Evolutionary conservation across 2,329 filamentous ascomycete genomes (phyloP), one percentile per base, ranked within the genome.

Genomic region (Aspergillus sp.): DNA sequence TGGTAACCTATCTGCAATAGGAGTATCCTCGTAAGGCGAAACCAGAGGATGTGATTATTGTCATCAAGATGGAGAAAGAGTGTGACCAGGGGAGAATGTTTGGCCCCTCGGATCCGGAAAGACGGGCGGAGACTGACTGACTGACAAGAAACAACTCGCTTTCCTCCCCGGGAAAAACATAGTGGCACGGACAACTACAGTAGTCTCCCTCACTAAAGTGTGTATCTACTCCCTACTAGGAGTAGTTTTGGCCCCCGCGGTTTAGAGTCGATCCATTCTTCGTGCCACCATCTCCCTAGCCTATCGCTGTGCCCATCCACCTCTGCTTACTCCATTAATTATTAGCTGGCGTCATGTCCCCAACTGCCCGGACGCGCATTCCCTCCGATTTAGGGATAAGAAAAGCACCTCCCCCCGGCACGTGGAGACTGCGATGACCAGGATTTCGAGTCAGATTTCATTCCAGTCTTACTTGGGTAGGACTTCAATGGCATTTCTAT

Each of bases 301-400:
- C 21, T 55, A 30, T 28, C 38, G 52, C 39, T 6, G n/a, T 7
- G 10, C 43, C 15, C 17, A 25, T 39, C 23, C 53, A 36, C 12
- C 12, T 13, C 25, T 30, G 28, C 17, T 45, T 32, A 23, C 53
- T 45, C 19, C 52, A 32, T 55, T 15, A 30, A 15, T 47, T 36
- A 36, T 55, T 47, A 23, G 39, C 17, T 47, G 39, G 53, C 53
- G 39, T 55, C 53, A 55, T 55, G 53, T 55, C 28, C 39, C 41
- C 25, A 17, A 32, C 39, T 19, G n/a, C 43, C 30, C 53, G 5
- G n/a, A 36, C 32, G n/a, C 32, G 32, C 17, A 25, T 28, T 25
- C 32, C 51, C 32, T 25, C 28, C 47, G 25, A 19, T 15, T n/a
- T 28, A 32, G 53, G 52, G 39, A 41, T 30, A 43, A 17, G 21